phyloP scores from a whole-genome alignment of 352 stramenopile species.

The Saprolegnia diclina region DNA sequence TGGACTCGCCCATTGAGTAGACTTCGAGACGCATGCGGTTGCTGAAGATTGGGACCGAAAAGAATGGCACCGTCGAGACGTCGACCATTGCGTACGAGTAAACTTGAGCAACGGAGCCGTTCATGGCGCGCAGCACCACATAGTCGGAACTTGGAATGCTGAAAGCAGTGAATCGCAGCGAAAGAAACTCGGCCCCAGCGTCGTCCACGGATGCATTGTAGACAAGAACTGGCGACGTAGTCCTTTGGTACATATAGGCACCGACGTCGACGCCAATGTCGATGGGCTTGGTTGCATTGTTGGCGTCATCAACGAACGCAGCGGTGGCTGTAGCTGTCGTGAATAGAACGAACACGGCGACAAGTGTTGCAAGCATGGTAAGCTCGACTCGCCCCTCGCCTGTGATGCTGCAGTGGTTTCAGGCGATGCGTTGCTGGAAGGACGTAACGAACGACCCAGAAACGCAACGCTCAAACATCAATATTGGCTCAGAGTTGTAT shows the following conservation, averaged over 20 bases:
- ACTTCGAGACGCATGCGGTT: conserved; percentile 1
- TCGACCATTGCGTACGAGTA: conserved; percentile 12
- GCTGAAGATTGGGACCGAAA: conserved; percentile 1
- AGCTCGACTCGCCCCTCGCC: too few species aligned
- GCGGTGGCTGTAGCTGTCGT: too few species aligned
- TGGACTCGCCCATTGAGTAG: conserved; percentile 12
- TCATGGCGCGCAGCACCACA: conserved; percentile 38
- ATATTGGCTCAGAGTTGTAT: neutral
- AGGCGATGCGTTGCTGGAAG: too few species aligned
- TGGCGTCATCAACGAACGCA: neutral
- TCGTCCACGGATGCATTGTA: conserved; percentile 32
- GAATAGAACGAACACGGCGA: neutral
- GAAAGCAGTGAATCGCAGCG: conserved; percentile 60
- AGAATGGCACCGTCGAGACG: neutral
- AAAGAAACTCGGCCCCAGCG: conserved; percentile 46
- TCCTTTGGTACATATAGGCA: conserved; percentile 2
- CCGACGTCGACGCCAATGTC: neutral
- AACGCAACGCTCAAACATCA: too few species aligned
- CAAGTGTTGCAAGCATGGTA: too few species aligned
- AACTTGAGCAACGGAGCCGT: conserved; percentile 21
- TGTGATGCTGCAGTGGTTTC: too few species aligned
- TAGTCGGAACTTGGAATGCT: conserved; percentile 55
- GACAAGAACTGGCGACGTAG: conserved; percentile 1
- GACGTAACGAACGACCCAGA: too few species aligned
- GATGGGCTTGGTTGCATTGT: neutral